Conservation (phyloP, 2,329 filamentous ascomycete species). For the Chaetomiaceae sp. region DNA sequence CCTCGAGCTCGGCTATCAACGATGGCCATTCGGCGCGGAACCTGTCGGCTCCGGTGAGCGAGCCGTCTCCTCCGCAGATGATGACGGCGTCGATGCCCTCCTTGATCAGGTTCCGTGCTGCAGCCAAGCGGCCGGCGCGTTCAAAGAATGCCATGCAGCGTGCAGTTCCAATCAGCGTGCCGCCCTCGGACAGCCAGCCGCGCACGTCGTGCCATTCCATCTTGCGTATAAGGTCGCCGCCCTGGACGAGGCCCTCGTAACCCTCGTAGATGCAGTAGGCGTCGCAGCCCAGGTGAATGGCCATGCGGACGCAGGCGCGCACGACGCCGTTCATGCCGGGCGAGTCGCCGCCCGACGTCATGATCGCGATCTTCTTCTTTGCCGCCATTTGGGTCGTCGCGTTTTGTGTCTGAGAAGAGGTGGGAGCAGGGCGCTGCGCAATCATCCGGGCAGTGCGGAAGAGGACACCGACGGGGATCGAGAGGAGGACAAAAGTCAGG, state of each 20-base stretch:
- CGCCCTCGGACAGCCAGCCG: conserved; percentile 89
- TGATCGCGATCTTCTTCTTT: conserved; percentile 74
- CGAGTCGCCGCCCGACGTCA: conserved; percentile 92
- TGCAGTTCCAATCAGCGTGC: conserved; percentile 92
- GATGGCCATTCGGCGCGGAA: conserved; percentile 92
- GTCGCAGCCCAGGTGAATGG: conserved; percentile 78
- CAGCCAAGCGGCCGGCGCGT: conserved; percentile 73
- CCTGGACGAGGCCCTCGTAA: conserved; percentile 90
- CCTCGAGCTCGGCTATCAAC: conserved; percentile 78
- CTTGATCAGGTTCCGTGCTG: conserved; percentile 90
- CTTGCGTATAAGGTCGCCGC: conserved; percentile 80
- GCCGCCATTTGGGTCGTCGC: conserved; percentile 35
- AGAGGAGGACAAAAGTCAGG: conserved; percentile 21
- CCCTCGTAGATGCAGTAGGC: conserved; percentile 84
- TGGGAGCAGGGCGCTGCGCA: neutral
- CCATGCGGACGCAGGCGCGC: conserved; percentile 84
- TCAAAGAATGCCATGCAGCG: conserved; percentile 91
- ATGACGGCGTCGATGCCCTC: conserved; percentile 93
- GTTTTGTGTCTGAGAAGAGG: conserved; percentile 2
- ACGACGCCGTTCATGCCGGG: conserved; percentile 94
- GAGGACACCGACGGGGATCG: conserved; percentile 20
- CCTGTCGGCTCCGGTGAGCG: conserved; percentile 88
- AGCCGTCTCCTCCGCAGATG: conserved; percentile 95
- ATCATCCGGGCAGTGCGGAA: conserved; percentile 14
- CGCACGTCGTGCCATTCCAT: conserved; percentile 93